phyloP scores from a whole-genome alignment of 225 moss, liverwort and hornwort genomes.

The Straminergon stramineum region DNA sequence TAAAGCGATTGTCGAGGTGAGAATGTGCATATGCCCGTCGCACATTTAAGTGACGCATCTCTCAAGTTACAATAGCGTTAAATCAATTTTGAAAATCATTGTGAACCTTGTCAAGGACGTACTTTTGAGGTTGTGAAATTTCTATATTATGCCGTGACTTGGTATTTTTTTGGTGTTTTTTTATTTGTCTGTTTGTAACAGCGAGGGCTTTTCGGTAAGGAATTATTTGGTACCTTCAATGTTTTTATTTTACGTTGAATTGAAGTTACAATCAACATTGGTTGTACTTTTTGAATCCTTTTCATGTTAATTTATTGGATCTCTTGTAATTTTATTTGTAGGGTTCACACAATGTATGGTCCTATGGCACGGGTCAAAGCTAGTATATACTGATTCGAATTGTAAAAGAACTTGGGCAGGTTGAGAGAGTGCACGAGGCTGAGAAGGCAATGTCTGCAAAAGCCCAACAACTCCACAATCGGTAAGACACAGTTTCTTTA shows the following conservation, averaged over 20 bases:
- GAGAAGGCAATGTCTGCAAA: constrained; percentile 54
- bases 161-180: background rate
- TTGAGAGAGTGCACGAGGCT: constrained; percentile 49
- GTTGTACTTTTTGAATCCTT: background rate
- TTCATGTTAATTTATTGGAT: background rate
- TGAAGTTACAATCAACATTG: background rate
- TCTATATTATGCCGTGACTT: background rate
- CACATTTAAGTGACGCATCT: background rate
- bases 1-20: constrained; percentile 79
- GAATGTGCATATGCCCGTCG: background rate
- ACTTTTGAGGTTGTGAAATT: background rate
- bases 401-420: constrained; percentile 34
- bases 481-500: constrained; percentile 14
- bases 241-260: background rate
- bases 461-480: constrained; percentile 38
- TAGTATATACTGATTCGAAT: constrained; percentile 11
- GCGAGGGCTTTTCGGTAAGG: background rate
- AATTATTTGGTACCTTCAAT: background rate
- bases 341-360: background rate
- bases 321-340: background rate
- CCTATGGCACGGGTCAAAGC: background rate
- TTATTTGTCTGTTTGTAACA: background rate
- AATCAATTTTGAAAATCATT: background rate
- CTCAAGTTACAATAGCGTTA: background rate
- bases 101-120: background rate